A percentile compares a stretch with the other conserved stretches of the same genome.
phyloP scores from a whole-genome alignment of 108 stramenopile genomes.

The Bacterosira constricta region DNA sequence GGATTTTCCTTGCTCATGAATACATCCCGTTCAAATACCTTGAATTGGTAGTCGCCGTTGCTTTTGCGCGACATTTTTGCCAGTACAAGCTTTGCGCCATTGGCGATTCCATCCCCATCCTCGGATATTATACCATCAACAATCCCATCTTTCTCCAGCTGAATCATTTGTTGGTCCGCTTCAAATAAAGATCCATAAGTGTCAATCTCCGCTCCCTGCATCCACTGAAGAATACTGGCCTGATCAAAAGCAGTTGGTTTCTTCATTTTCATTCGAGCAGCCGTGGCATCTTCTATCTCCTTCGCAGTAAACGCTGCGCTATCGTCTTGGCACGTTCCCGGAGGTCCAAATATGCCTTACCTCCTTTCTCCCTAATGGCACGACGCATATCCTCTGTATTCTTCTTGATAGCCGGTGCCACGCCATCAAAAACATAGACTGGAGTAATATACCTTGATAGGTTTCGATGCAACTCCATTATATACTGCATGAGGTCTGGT shows the following conservation, averaged over 20 bases:
- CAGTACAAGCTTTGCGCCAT: neutral
- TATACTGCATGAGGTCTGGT: neutral
- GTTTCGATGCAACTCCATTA: neutral
- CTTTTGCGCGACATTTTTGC: neutral
- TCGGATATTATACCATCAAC: conserved; percentile 8
- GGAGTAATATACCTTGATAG: conserved; percentile 1
- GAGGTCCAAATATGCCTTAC: too few relatives aligned
- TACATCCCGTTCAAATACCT: neutral
- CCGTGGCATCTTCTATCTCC: neutral
- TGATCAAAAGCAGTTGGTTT: conserved; percentile 4
- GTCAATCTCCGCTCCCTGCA: neutral
- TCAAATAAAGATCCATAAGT: neutral
- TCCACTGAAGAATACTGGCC: neutral
- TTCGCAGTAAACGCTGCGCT: neutral
- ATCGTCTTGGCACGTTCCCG: too few relatives aligned
- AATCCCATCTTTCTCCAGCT: conserved; percentile 5
- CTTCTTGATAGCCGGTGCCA: neutral
- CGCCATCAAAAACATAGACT: conserved; percentile 20
- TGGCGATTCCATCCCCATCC: neutral
- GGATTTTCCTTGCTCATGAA: neutral
- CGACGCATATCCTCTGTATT: neutral
- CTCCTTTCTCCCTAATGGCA: neutral
- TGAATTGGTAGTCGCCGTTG: neutral
- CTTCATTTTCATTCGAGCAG: neutral
- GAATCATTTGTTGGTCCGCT: neutral